Base-by-base conservation (phyloP, 345 rosid genomes). In the Ceriops decandra region DNA sequence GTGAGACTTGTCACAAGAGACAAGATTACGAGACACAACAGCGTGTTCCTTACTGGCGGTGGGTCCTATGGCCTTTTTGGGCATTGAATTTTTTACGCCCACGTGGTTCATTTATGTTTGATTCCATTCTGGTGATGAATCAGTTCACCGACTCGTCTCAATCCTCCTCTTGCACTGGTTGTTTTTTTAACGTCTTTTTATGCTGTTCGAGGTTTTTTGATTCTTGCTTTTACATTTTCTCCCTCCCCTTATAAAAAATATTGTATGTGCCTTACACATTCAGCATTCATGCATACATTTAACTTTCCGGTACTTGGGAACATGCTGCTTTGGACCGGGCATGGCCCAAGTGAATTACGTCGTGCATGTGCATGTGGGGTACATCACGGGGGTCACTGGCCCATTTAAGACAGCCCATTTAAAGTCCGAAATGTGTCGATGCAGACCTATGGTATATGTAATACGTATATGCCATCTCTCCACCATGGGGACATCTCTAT, bases 81-180 rank as follows among this genome's bases (percentile, higher is more conserved):
- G 4, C 36, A 64, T 51, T 49, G 66, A 62, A 62, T 11, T 42
- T 36, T 5, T 26, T 13, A 61, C 35, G 49, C 1, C 33, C 22
- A 46, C 47, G 67, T 63, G 67, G 56, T 52, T 63, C 49, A 52
- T 13, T 5, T 47, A 7, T 26, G 28, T 33, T 49, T 49, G 56
- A 64, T 26, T 49, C 57, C 67, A 49, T 46, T 64, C 57, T 49
- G 67, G 67, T 38, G 9, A 33, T 17, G 51, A 47, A 49, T 28
- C 28, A 15, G 57, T 64, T 64, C 56, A 26, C 35, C 19, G 47
- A 28, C 67, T 30, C 53, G 26, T 63, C 33, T 63, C 21, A 10
- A 24, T 42, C 13, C 32, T 24, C 49, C 19, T 11, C 49, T 15
- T 42, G 20, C 7, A 26, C 4, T 3, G 9, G 3, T 21, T 24